phyloP scores from a whole-genome alignment of 192 early-diverging fungal species.

The Tieghemiomyces parasiticus region DNA sequence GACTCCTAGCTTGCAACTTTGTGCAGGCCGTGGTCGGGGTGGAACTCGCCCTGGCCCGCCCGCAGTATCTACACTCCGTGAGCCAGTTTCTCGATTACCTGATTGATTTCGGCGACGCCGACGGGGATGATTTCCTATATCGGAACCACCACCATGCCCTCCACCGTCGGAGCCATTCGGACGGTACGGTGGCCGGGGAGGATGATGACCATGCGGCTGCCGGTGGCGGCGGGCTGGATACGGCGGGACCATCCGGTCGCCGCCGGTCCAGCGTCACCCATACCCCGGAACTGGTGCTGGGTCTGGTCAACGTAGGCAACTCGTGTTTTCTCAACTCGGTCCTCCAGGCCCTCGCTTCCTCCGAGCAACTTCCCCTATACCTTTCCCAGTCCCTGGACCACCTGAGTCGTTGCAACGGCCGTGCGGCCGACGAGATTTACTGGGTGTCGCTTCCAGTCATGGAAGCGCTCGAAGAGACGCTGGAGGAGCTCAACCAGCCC shows the following conservation, averaged over 20 bases:
- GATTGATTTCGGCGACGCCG: background rate
- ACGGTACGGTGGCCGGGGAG: too few species aligned
- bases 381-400: slow-evolving; percentile 24
- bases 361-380: slow-evolving; percentile 29
- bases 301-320: slow-evolving; percentile 80
- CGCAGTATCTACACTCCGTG: background rate
- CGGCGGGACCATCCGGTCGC: background rate
- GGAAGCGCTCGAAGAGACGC: slow-evolving; percentile 33
- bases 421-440: slow-evolving; percentile 3
- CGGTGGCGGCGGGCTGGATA: background rate
- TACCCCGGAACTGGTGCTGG: slow-evolving; percentile 28
- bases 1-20: background rate
- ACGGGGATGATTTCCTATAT: background rate
- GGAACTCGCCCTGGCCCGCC: background rate
- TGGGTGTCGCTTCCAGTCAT: slow-evolving; percentile 28
- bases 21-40: background rate
- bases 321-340: slow-evolving; percentile 90
- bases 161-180: too few species aligned
- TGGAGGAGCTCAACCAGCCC: slow-evolving; percentile 26
- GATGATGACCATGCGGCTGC: background rate
- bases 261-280: background rate
- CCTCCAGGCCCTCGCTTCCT: slow-evolving; percentile 52
- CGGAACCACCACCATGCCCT: background rate
- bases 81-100: background rate
- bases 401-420: slow-evolving; percentile 29